Percentiles rank a stretch among this genome's conserved stretches.
These are phyloP conservation scores for Pulveroboletus sp. DNA, from an alignment of 1,284 basidiomycete species.

Conservation along the genomic window DNA sequence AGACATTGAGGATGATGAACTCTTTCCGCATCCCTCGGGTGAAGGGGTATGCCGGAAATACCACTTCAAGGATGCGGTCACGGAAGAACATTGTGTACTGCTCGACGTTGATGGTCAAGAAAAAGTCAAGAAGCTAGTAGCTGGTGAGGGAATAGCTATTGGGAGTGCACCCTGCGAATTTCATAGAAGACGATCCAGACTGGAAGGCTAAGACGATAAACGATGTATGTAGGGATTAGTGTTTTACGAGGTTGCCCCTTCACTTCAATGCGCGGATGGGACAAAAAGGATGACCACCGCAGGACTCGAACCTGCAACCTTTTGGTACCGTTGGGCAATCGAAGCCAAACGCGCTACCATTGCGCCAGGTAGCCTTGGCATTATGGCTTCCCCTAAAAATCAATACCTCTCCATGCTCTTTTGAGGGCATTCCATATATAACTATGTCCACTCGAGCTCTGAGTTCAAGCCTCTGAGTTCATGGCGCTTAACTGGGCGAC, in stretches of 20 bases:
- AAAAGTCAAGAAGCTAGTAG: conserved; percentile 42
- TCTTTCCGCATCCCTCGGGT: conserved; percentile 63
- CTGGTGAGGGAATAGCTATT: conserved; percentile 71
- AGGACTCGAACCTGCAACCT: conserved; percentile 89
- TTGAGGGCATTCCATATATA: not conserved
- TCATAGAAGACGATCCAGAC: conserved; percentile 37
- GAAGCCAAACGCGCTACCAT: conserved; percentile 86
- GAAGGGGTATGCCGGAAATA: conserved; percentile 57
- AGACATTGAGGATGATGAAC: conserved; percentile 56
- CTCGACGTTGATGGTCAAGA: conserved; percentile 33
- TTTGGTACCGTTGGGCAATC: conserved; percentile 66
- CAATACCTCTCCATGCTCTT: not conserved
- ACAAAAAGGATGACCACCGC: conserved; percentile 50
- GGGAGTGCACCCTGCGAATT: conserved; percentile 68
- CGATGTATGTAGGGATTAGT: not conserved
- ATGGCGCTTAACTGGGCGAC: conserved; percentile 82
- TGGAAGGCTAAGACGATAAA: conserved; percentile 10
- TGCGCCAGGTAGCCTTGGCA: conserved; percentile 35
- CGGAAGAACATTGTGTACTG: conserved; percentile 50
- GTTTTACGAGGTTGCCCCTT: not conserved
- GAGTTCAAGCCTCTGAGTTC: conserved; percentile 12
- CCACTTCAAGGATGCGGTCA: conserved; percentile 56
- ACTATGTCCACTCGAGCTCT: not conserved
- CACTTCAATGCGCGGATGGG: not conserved
- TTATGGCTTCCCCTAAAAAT: not conserved